Percentiles rank a stretch among this genome's conserved stretches.
Evolutionary conservation across 768 basidiomycete species (phyloP).

Genomic region (Fomitopsis pulvina): DNA sequence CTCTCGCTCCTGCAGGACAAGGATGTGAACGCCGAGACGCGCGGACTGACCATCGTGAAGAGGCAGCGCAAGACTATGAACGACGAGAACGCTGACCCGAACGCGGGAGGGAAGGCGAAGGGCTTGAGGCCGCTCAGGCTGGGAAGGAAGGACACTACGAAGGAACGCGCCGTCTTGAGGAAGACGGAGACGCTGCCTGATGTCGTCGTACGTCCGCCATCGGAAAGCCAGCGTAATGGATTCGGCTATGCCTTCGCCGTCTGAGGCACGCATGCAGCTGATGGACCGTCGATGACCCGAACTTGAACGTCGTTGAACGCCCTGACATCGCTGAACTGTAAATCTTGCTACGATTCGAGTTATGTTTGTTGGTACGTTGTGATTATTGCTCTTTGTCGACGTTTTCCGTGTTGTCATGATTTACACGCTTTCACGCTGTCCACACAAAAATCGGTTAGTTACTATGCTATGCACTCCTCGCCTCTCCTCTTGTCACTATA

Average conservation of each 20-base stretch:
- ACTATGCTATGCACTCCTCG: constrained; percentile 12
- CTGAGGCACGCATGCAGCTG: no score
- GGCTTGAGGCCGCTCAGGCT: constrained; percentile 56
- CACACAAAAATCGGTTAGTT: not conserved
- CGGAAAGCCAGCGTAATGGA: constrained; percentile 37
- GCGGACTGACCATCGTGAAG: constrained; percentile 53
- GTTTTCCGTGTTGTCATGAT: not conserved
- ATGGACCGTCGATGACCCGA: constrained; percentile 3
- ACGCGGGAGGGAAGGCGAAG: constrained; percentile 32
- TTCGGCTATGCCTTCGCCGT: constrained; percentile 39
- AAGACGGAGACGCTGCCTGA: constrained; percentile 51
- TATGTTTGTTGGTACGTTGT: constrained; percentile 5
- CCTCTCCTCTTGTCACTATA: constrained; percentile 8
- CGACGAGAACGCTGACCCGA: constrained; percentile 19
- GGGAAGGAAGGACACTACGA: constrained; percentile 55
- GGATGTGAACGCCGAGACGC: constrained; percentile 38
- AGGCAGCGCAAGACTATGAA: constrained; percentile 34
- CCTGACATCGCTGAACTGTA: constrained; percentile 11
- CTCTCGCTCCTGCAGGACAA: constrained; percentile 60
- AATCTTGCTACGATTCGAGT: constrained; percentile 8
- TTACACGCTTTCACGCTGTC: constrained; percentile 5
- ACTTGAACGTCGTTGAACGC: not conserved
- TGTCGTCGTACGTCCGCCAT: constrained; percentile 58
- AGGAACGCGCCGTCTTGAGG: constrained; percentile 50
- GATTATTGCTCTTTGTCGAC: constrained; percentile 3